Percentiles rank a stretch among this genome's conserved stretches.
Evolutionary conservation across 2,329 filamentous ascomycete species (phyloP).

Genomic region (Dichotomopilus funicola): DNA sequence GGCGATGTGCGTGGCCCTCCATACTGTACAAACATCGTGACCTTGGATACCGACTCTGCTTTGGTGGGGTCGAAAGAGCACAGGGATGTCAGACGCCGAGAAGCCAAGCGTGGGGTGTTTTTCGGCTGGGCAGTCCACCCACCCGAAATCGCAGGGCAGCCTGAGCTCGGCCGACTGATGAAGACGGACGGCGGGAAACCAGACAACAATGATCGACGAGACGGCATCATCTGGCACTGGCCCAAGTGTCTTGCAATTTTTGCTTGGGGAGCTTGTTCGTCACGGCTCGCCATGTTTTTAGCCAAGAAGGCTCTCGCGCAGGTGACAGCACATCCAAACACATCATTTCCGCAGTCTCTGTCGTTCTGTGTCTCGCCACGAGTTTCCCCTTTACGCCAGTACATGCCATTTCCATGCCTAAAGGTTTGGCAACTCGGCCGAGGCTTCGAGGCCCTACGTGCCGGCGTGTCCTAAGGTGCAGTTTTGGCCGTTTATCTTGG

Average conservation of each 20-base stretch:
- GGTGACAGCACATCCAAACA: constrained; percentile 2
- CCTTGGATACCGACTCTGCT: background rate
- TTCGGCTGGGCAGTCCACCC: background rate
- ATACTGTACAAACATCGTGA: no score
- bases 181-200: background rate
- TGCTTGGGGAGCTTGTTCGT: constrained; percentile 11
- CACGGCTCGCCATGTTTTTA: background rate
- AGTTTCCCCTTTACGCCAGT: background rate
- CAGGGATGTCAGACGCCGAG: background rate
- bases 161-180: background rate
- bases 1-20: no score
- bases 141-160: background rate
- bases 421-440: no score
- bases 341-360: background rate
- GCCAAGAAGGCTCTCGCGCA: constrained; percentile 5
- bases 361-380: background rate
- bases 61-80: constrained; percentile 3
- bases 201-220: background rate
- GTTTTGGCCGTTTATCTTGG: no score
- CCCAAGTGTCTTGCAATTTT: background rate
- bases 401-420: background rate
- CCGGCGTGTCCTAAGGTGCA: no score
- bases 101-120: constrained; percentile 9
- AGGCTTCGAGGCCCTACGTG: no score
- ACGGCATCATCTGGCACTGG: background rate